Evolutionary conservation across 768 basidiomycete species (phyloP).

Genomic region (Trametes maxima): DNA sequence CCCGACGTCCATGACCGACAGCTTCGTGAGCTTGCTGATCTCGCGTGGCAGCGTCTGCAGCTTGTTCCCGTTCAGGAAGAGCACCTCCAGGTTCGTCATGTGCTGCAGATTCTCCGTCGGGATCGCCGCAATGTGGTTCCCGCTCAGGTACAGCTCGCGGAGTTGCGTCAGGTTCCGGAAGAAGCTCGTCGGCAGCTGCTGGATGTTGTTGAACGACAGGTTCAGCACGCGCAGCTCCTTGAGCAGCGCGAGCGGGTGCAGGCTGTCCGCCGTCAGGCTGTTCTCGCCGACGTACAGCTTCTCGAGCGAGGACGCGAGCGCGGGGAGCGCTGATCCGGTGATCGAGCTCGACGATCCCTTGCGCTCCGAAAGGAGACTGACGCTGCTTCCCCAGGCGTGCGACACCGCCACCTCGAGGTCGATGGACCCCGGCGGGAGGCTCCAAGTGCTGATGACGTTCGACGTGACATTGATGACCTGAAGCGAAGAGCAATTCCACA

Average conservation of each 20-base stretch:
- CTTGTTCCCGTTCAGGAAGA: constrained; percentile 94
- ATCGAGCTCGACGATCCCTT: constrained; percentile 40
- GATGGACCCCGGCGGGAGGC: constrained; percentile 51
- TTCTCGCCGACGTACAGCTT: constrained; percentile 91
- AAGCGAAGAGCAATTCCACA: constrained; percentile 86
- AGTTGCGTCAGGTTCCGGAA: constrained; percentile 70
- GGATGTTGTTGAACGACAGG: constrained; percentile 92
- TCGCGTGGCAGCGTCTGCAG: constrained; percentile 92
- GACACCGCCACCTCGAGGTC: constrained; percentile 12
- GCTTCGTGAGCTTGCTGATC: constrained; percentile 74
- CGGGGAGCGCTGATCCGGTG: constrained; percentile 43
- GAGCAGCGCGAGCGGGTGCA: constrained; percentile 74
- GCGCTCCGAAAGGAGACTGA: constrained; percentile 38
- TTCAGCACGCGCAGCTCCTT: constrained; percentile 83
- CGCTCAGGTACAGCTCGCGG: constrained; percentile 89
- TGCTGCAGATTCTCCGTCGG: constrained; percentile 87
- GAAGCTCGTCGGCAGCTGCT: constrained; percentile 80
- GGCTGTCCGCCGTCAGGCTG: constrained; percentile 73
- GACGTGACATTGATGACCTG: constrained; percentile 82
- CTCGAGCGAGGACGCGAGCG: constrained; percentile 71
- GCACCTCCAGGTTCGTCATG: constrained; percentile 64
- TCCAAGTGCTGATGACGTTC: constrained; percentile 78
- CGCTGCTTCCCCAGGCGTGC: constrained; percentile 13
- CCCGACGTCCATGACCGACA: constrained; percentile 88
- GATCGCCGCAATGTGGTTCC: constrained; percentile 89